Evolutionary conservation across 129 eudicot species (phyloP).

Genomic region (Pittosporum tobira): DNA sequence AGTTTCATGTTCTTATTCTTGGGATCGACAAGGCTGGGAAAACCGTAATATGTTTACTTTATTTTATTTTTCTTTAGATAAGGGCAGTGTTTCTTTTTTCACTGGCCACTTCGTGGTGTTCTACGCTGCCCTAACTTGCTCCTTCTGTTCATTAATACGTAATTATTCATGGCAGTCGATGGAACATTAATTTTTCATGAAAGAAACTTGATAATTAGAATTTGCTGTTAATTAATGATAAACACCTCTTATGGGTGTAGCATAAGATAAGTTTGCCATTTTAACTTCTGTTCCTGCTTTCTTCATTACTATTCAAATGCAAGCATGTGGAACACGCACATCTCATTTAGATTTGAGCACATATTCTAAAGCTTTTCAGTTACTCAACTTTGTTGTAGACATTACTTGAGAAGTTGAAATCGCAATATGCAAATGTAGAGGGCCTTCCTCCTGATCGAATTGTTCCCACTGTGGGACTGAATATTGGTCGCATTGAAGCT

Average conservation of each 20-base stretch:
- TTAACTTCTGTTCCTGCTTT: too few species aligned
- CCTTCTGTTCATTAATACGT: not conserved
- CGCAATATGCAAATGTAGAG: conserved; percentile 80
- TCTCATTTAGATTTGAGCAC: too few species aligned
- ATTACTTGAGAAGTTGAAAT: conserved; percentile 80
- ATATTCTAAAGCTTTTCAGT: too few species aligned
- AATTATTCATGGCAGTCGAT: not conserved
- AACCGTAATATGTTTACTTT: conserved; percentile 50
- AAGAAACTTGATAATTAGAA: not conserved
- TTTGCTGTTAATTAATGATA: too few species aligned
- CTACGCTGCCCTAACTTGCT: not conserved
- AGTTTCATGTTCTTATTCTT: conserved; percentile 95
- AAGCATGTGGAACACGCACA: too few species aligned
- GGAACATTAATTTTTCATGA: not conserved
- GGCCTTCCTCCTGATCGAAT: conserved; percentile 93
- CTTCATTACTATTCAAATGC: too few species aligned
- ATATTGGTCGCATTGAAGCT: conserved; percentile 93
- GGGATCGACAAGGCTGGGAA: conserved; percentile 98
- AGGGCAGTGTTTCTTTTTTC: not conserved
- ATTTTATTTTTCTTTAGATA: not conserved
- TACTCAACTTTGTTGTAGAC: conserved; percentile 36
- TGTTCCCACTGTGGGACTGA: conserved; percentile 98
- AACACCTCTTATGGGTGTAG: not conserved
- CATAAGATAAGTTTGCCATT: not conserved
- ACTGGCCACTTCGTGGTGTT: not conserved